These are phyloP conservation scores for Lyophyllum semitale DNA, from an alignment of 768 basidiomycete species.

Conservation along the genomic window DNA sequence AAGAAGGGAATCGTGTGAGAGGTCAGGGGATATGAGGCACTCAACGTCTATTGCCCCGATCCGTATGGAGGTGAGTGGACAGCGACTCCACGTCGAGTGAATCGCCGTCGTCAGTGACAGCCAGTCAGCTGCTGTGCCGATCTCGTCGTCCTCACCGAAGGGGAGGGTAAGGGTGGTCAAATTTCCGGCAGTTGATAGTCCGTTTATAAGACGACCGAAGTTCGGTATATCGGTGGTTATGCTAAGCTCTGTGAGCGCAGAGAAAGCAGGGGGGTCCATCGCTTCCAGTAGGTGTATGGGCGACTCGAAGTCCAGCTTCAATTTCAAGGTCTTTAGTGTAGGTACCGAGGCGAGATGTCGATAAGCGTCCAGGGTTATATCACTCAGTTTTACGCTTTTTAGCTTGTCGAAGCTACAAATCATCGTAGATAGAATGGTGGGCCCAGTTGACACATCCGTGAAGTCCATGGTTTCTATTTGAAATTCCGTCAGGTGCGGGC, in stretches of 20 bases:
- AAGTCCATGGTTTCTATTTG: background rate
- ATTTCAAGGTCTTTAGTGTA: background rate
- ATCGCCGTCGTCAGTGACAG: background rate
- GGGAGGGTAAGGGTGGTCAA: background rate
- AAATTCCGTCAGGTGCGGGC: background rate
- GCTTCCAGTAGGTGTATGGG: background rate
- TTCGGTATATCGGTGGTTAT: background rate
- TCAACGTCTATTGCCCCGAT: background rate
- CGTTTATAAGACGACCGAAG: background rate
- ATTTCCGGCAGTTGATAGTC: background rate
- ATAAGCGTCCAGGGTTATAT: background rate
- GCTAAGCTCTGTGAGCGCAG: background rate
- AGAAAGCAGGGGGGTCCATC: background rate
- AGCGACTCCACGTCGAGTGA: background rate
- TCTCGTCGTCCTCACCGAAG: background rate
- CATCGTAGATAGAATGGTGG: background rate
- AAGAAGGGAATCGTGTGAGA: background rate
- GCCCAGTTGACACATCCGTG: background rate
- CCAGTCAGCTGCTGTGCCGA: background rate
- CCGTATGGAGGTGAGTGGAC: background rate
- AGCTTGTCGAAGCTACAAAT: background rate
- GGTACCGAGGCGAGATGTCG: background rate
- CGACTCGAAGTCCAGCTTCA: background rate
- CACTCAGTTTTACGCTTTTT: background rate
- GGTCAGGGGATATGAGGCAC: background rate